phyloP scores from a whole-genome alignment of 108 stramenopile genomes.

The Conticribra guillardii region DNA sequence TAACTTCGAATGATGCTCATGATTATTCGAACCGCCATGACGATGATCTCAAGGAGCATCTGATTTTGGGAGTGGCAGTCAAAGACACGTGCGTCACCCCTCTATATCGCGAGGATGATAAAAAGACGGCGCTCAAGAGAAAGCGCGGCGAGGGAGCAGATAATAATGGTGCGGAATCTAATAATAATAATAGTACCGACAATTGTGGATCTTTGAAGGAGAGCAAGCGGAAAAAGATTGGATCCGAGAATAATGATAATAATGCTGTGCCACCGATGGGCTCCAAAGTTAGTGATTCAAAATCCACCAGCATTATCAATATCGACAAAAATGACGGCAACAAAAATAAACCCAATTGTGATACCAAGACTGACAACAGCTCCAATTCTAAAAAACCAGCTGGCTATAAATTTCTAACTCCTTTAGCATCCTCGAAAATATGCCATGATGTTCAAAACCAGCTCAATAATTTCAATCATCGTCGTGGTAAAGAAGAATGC shows the following conservation, averaged over 20 bases:
- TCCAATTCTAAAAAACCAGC: background rate
- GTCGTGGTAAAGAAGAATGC: too few species aligned
- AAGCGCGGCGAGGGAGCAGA: background rate
- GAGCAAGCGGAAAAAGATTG: too few species aligned
- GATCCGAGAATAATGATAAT: too few species aligned
- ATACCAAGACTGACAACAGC: background rate
- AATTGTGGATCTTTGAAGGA: too few species aligned
- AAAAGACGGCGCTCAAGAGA: background rate
- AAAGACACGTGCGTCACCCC: constrained; percentile 74
- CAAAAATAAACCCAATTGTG: background rate
- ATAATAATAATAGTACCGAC: background rate
- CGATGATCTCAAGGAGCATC: constrained; percentile 20
- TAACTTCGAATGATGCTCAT: too few species aligned
- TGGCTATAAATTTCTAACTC: background rate
- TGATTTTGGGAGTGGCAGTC: constrained; percentile 75
- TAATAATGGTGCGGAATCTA: background rate
- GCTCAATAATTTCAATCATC: too few species aligned
- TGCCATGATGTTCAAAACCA: background rate
- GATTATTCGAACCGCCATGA: too few species aligned
- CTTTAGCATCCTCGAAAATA: background rate
- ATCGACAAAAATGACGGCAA: background rate
- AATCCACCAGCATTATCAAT: too few species aligned
- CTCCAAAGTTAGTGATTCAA: too few species aligned
- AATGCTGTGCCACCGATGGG: too few species aligned
- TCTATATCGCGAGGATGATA: constrained; percentile 34